These are phyloP conservation scores for Mucuna pruriens DNA, from an alignment of 306 rosid species.

Conservation along the genomic window DNA sequence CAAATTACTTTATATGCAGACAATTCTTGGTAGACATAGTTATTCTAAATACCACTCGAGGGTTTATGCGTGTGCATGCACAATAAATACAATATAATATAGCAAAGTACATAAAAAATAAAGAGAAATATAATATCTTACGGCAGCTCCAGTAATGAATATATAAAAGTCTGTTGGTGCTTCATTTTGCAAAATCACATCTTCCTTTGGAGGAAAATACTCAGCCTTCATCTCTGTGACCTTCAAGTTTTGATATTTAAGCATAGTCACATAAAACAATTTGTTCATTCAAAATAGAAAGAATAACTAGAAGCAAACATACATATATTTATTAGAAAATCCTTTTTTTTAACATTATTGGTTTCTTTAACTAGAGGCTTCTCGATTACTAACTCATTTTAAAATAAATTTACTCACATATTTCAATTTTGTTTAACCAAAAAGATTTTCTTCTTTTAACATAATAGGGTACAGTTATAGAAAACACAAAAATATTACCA, in stretches of 20 bases:
- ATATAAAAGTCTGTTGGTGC: constrained; percentile 84
- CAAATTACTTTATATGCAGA: neutral
- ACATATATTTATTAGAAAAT: neutral
- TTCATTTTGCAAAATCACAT: constrained; percentile 80
- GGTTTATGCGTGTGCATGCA: too few relatives aligned
- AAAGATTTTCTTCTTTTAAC: neutral
- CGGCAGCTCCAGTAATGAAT: constrained; percentile 66
- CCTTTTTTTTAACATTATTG: neutral
- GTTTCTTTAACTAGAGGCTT: neutral
- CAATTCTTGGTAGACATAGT: neutral
- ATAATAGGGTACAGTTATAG: neutral
- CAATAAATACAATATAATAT: neutral
- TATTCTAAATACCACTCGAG: neutral
- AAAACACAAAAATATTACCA: constrained; percentile 54
- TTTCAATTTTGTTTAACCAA: neutral
- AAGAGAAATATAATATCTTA: constrained; percentile 43
- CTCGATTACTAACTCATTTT: neutral
- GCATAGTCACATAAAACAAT: constrained; percentile 17
- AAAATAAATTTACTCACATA: neutral
- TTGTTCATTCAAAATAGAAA: neutral
- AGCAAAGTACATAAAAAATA: constrained; percentile 9
- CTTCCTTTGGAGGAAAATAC: constrained; percentile 93
- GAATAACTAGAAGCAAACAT: neutral
- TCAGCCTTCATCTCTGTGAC: constrained; percentile 91
- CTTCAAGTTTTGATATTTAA: constrained; percentile 43